Evolutionary conservation across 176 grass and related monocot genomes (phyloP).

Genomic region (Oryza meridionalis): DNA sequence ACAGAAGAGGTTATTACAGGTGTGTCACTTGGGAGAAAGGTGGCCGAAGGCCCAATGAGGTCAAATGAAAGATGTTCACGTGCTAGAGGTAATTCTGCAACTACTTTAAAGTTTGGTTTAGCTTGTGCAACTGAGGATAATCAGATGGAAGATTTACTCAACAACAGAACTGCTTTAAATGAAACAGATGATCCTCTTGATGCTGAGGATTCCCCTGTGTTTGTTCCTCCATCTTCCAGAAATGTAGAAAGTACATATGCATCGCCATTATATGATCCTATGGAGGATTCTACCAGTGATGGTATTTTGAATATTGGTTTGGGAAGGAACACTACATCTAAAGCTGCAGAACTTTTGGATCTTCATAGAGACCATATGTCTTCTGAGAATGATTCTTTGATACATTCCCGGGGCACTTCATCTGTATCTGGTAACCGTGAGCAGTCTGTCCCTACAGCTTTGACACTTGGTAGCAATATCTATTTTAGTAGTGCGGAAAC

Average conservation of each 20-base stretch:
- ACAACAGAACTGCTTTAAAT: constrained; percentile 9
- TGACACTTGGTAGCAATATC: constrained; percentile 60
- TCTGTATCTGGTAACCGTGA: constrained; percentile 46
- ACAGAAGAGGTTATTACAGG: background rate
- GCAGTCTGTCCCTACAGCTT: constrained; percentile 54
- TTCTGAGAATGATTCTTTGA: constrained; percentile 33
- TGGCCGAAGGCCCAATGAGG: constrained; percentile 1
- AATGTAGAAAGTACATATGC: constrained; percentile 37
- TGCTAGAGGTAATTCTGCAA: background rate
- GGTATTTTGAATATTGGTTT: constrained; percentile 37
- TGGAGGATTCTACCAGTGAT: constrained; percentile 39
- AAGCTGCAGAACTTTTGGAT: constrained; percentile 41
- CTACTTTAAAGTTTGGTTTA: constrained; percentile 8
- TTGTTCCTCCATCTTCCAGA: constrained; percentile 39
- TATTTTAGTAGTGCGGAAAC: constrained; percentile 45
- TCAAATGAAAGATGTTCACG: background rate
- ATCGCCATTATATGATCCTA: constrained; percentile 22
- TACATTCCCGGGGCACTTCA: constrained; percentile 18
- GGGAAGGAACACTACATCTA: constrained; percentile 5
- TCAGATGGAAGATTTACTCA: background rate
- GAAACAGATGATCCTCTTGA: background rate
- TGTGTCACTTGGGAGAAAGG: constrained; percentile 21
- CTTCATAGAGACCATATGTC: constrained; percentile 19
- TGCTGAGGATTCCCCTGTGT: constrained; percentile 14
- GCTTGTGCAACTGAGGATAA: constrained; percentile 16